Base-by-base conservation (phyloP, 2,329 filamentous ascomycete species). In the Aspergillus aculeatus region DNA sequence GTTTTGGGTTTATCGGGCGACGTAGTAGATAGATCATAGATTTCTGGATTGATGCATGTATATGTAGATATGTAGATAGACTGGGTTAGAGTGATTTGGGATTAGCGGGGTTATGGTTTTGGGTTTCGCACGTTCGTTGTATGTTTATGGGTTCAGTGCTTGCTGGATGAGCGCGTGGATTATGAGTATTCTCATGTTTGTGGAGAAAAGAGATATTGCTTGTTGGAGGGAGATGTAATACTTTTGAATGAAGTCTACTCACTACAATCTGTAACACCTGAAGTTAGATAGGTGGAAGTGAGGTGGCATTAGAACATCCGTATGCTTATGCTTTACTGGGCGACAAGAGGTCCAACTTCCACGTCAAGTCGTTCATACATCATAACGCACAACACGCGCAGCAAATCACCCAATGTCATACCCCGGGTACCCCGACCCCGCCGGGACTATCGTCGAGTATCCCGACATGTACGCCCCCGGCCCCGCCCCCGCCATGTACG, bases 1-100 rank as follows among this genome's bases (percentile, higher is more conserved):
- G 10, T 87, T 89, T 63, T 77, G 83, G 62, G 81, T 89, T 2
- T 89, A 87, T 68, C 74, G 79, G 63, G 73, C 77, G 12, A n/a
- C 26, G 26, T 29, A 10, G 7, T 29, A 29, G 26, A 29, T 29
- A 0, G 2, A 29, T 29, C 7, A 29, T 9, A 9, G 26, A 29
- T 26, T 9, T 26, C 26, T 26, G 26, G 6, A 26, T 26, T n/a
- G n/a, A n/a, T n/a, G n/a, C n/a, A n/a, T n/a, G n/a, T 21, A 26
- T 29, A 29, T 29, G 26, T 29, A 29, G 7, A 29, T 7, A 19
- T 44, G 7, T n/a, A 16, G 12, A 44, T 16, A 44, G 14, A 16
- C 6, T 16, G 16, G 14, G 5, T 29, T 29, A 19, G 14, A 44
- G 9, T 16, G 38, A 19, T n/a, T 19, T 44, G 6, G 14, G 5